Evolutionary conservation across 306 rosid genomes (phyloP).

Genomic region (Casuarina cunninghamiana): DNA sequence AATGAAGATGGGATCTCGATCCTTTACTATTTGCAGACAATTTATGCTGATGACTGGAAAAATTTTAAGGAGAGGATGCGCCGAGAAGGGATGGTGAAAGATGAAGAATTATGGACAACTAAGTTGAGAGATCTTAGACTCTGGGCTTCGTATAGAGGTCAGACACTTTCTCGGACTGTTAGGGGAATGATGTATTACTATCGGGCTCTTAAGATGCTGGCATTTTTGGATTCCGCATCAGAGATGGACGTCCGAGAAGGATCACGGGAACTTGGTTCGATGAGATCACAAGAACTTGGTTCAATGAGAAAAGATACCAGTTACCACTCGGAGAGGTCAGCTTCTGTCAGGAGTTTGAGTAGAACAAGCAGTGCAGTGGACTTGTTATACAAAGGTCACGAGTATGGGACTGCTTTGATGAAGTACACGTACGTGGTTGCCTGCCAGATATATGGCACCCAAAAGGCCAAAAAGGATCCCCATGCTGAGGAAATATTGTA

Average conservation of each 20-base stretch:
- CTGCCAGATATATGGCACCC: conserved; percentile 94
- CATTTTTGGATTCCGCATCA: conserved; percentile 92
- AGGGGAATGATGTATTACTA: conserved; percentile 98
- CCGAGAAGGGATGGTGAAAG: conserved; percentile 74
- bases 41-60: conserved; percentile 90
- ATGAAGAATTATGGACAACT: conserved; percentile 73
- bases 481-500: conserved; percentile 74
- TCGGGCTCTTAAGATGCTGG: conserved; percentile 91
- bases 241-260: conserved; percentile 95
- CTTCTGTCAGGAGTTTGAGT: conserved; percentile 57
- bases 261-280: conserved; percentile 71
- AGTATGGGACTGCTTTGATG: conserved; percentile 89
- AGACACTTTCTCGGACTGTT: conserved; percentile 86
- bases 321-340: conserved; percentile 42
- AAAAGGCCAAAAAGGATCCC: conserved; percentile 76
- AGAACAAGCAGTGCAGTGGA: conserved; percentile 63
- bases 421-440: conserved; percentile 91
- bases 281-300: conserved; percentile 78
- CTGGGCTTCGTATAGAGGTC: conserved; percentile 97
- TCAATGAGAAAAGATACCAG: conserved; percentile 59
- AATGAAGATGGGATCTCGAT: conserved; percentile 93
- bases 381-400: conserved; percentile 85
- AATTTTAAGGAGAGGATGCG: conserved; percentile 91
- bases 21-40: conserved; percentile 82
- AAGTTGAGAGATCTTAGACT: conserved; percentile 85